Conservation (phyloP, 1,139 yeast genomes). For the Lipomyces yarrowii region DNA sequence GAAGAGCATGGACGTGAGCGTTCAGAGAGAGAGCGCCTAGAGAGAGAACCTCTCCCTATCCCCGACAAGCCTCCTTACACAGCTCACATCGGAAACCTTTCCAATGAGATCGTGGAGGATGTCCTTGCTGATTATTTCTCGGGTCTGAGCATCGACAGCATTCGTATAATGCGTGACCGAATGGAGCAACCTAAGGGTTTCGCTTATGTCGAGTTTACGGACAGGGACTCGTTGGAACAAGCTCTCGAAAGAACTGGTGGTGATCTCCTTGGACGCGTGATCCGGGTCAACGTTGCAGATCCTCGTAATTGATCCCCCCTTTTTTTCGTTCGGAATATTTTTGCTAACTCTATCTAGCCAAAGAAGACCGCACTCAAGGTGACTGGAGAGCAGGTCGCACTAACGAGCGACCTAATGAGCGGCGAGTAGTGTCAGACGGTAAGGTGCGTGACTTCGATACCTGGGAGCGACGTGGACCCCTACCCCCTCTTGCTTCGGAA, state of each 20-base stretch:
- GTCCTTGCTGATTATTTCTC: slow-evolving; percentile 68
- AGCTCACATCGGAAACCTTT: slow-evolving; percentile 83
- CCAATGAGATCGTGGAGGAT: slow-evolving; percentile 77
- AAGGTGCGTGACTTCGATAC: slow-evolving; percentile 38
- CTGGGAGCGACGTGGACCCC: slow-evolving; percentile 44
- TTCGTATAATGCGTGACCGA: slow-evolving; percentile 66
- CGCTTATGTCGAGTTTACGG: slow-evolving; percentile 80
- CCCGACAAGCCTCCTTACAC: slow-evolving; percentile 93
- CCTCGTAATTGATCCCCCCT: slow-evolving; percentile 52
- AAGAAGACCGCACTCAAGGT: slow-evolving; percentile 34
- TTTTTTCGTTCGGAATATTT: slow-evolving; percentile 36
- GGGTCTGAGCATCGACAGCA: slow-evolving; percentile 62
- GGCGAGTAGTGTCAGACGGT: slow-evolving; percentile 35
- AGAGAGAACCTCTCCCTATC: slow-evolving; percentile 77
- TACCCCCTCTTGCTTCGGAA: slow-evolving; percentile 35
- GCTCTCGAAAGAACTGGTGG: slow-evolving; percentile 67
- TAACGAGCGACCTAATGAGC: slow-evolving; percentile 17
- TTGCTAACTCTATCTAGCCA: slow-evolving; percentile 35
- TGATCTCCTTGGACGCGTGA: slow-evolving; percentile 72
- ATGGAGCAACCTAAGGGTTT: slow-evolving; percentile 71
- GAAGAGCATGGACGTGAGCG: slow-evolving; percentile 36
- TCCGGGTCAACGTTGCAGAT: slow-evolving; percentile 88
- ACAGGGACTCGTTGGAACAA: slow-evolving; percentile 66
- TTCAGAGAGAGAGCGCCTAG: slow-evolving; percentile 83
- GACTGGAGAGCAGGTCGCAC: slow-evolving; percentile 36